Base-by-base conservation (phyloP, 139 green algal species). In the Coccomyxa sp. region DNA sequence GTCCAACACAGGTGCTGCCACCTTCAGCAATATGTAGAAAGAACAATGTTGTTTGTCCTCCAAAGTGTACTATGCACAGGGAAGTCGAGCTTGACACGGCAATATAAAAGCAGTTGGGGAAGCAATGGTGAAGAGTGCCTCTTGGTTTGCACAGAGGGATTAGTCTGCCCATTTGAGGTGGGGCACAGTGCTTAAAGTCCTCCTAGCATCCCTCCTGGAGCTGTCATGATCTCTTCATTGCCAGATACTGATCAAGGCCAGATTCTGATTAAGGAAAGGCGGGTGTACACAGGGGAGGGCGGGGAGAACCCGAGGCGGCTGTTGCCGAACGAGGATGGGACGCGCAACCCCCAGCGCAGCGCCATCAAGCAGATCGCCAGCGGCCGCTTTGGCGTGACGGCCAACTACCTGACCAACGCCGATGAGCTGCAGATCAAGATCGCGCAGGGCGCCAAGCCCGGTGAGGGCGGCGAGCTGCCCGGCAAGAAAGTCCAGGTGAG, bases 381-480 rank as follows among this genome's bases (percentile, higher is more conserved):
- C 25, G 97, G 97, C 16, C 93, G 97, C 58, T 99, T 99, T 85
- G 97, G 97, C 45, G 97, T 99, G n/a, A 99, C 97, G 16, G 96
- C 97, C 17, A 90, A 98, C 84, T 99, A 98, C 92, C 89, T 99
- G 68, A 94, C 97, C 58, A 99, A 99, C 82, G 96, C 97, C 0
- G 94, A 98, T 79, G 96, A 99, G 92, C 88, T 99, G 85, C 96
- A 99, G 91, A 99, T 99, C 92, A 99, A 99, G 93, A 91, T 99
- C 66, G 96, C 96, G 13, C 95, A 98, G 91, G 94, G 94, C 23
- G 94, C 94, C 84, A 96, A 96, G 88, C 93, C 92, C 51, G 89
- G 96, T 23, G 97, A 99, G 91, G 97, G 97, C 77, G 97, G 97
- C 28, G 96, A 99, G 93, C 93, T 99, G 82, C 97, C 97, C 10